These are phyloP conservation scores for Tillandsia fasciculata DNA, from an alignment of 176 grass and related monocot genomes.

Conservation along the genomic window DNA sequence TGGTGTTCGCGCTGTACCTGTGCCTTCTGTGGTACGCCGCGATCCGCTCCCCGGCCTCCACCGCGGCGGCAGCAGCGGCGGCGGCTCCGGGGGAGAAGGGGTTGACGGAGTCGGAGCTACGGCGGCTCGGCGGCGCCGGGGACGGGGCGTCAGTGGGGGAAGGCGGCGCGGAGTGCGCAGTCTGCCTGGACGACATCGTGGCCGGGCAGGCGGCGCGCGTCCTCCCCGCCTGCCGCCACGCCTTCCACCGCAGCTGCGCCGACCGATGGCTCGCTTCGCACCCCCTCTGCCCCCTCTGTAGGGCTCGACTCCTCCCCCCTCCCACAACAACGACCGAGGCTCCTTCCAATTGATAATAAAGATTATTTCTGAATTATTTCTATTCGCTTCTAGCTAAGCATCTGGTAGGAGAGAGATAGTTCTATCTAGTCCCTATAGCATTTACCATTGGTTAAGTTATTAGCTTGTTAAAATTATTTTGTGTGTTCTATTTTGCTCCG, in stretches of 20 bases:
- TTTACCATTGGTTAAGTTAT: too few relatives aligned
- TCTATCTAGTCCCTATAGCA: too few relatives aligned
- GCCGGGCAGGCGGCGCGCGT: conserved; percentile 46
- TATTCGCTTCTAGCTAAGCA: too few relatives aligned
- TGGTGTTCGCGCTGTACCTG: not conserved
- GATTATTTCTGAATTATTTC: too few relatives aligned
- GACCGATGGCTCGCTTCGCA: conserved; percentile 65
- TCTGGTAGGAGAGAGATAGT: too few relatives aligned
- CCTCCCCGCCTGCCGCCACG: conserved; percentile 73
- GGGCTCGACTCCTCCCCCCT: conserved; percentile 46
- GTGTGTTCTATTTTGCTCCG: too few relatives aligned
- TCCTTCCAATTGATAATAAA: too few relatives aligned
- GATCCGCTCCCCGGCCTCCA: not conserved
- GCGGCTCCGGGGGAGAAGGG: conserved; percentile 21
- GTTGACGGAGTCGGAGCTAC: conserved; percentile 9
- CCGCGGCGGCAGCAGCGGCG: not conserved
- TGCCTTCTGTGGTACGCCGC: not conserved
- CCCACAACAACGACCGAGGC: conserved; percentile 4
- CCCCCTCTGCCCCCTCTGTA: conserved; percentile 77
- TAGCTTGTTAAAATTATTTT: too few relatives aligned
- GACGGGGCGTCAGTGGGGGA: conserved; percentile 12
- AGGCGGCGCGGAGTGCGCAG: conserved; percentile 37
- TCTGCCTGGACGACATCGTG: conserved; percentile 33
- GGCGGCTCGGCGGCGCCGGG: conserved; percentile 12
- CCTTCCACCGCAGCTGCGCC: conserved; percentile 71